Percentiles rank a stretch among this genome's conserved stretches.
These are phyloP conservation scores for Nannizzia gypsea DNA, from an alignment of 2,329 filamentous ascomycete species.

Conservation along the genomic window DNA sequence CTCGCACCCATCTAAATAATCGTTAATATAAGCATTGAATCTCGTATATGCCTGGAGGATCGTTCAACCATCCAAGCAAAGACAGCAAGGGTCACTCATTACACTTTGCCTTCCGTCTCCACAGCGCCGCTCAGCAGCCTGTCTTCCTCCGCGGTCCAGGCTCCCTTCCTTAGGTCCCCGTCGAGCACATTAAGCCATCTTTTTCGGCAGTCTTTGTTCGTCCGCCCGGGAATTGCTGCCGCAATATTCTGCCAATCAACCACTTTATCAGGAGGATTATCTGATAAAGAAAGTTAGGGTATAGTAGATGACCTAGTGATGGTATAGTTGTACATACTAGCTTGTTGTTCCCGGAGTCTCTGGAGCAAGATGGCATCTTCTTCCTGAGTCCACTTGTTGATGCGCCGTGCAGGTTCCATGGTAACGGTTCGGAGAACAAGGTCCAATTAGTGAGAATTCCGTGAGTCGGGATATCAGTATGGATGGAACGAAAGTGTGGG, in stretches of 20 bases:
- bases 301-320: neutral
- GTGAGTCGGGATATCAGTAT: neutral
- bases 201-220: constrained; percentile 1
- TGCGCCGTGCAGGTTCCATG: neutral
- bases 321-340: neutral
- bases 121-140: neutral
- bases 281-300: neutral
- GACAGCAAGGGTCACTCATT: neutral
- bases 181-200: neutral
- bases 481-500: neutral
- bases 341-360: neutral
- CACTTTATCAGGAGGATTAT: neutral
- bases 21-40: neutral
- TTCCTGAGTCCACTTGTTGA: constrained; percentile 2
- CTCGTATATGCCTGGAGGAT: neutral
- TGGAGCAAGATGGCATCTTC: neutral
- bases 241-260: neutral
- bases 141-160: neutral
- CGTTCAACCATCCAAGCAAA: neutral
- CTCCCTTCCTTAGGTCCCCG: neutral
- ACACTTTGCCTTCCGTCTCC: neutral
- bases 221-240: neutral
- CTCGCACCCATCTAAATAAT: neutral
- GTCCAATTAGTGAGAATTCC: neutral
- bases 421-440: neutral